Conservation (phyloP, 306 rosid genomes). For the Cucurbita argyrosperma region DNA sequence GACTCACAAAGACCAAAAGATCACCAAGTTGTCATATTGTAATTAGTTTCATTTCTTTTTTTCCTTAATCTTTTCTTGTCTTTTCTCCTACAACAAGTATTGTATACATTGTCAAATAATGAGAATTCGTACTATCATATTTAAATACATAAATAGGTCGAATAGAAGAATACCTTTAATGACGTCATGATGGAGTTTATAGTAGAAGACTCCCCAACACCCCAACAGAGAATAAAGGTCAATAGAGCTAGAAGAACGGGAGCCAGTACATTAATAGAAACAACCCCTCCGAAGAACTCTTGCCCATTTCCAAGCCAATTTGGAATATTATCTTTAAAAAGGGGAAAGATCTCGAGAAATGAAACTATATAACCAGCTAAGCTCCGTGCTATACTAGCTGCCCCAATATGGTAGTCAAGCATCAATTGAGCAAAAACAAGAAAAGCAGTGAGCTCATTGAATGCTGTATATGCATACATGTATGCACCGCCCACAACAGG, state of each 20-base stretch:
- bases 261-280: slow-evolving; percentile 78
- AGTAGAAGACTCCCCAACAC: slow-evolving; percentile 70
- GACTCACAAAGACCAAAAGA: neutral
- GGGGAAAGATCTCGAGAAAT: slow-evolving; percentile 64
- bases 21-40: neutral
- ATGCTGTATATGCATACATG: slow-evolving; percentile 76
- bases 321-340: slow-evolving; percentile 66
- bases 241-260: slow-evolving; percentile 65
- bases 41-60: neutral
- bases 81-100: neutral
- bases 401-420: slow-evolving; percentile 97
- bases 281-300: slow-evolving; percentile 46
- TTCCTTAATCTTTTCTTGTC: neutral
- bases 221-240: slow-evolving; percentile 63
- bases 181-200: slow-evolving; percentile 75
- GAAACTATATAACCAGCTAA: slow-evolving; percentile 64
- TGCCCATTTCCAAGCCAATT: slow-evolving; percentile 83
- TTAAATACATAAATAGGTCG: neutral
- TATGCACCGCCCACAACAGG: slow-evolving; percentile 96
- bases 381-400: slow-evolving; percentile 95
- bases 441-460: slow-evolving; percentile 89
- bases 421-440: slow-evolving; percentile 83
- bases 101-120: neutral
- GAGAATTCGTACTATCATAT: neutral
- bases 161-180: slow-evolving; percentile 47